Evolutionary conservation across 108 stramenopile species (phyloP).

Genomic region (Skeletonema potamos): DNA sequence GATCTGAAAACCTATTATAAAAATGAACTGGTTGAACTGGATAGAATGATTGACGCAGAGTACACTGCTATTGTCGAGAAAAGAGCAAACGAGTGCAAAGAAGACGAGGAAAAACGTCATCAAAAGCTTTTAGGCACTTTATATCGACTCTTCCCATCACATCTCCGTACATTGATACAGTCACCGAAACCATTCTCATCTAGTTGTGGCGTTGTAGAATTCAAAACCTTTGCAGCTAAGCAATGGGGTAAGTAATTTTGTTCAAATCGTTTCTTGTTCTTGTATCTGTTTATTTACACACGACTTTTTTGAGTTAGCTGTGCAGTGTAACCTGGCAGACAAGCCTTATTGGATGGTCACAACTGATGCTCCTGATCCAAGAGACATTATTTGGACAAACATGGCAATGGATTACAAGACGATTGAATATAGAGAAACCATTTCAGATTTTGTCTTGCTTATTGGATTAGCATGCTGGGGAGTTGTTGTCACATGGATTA

Average conservation of each 20-base stretch:
- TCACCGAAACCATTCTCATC: conserved; percentile 20
- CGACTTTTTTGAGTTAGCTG: conserved; percentile 25
- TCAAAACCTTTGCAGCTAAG: conserved; percentile 57
- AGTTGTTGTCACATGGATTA: conserved; percentile 25
- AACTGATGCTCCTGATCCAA: conserved; percentile 50
- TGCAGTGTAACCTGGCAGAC: conserved; percentile 50
- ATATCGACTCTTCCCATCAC: conserved; percentile 12
- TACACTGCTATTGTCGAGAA: conserved; percentile 30
- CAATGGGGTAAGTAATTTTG: conserved; percentile 51
- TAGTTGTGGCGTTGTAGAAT: conserved; percentile 58
- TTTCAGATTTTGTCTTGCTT: conserved; percentile 37
- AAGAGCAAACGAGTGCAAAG: conserved; percentile 16
- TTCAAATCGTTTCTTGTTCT: neutral
- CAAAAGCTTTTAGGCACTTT: neutral
- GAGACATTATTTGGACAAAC: conserved; percentile 63
- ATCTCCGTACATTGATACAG: neutral
- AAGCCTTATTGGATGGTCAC: conserved; percentile 41
- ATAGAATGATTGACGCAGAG: conserved; percentile 10
- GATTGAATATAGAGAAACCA: conserved; percentile 37
- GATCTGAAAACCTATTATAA: conserved; percentile 31
- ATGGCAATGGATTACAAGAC: conserved; percentile 26
- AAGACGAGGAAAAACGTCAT: neutral
- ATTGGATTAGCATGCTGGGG: conserved; percentile 44
- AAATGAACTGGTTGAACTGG: neutral
- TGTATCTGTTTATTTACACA: neutral